Percentiles rank a stretch among this genome's conserved stretches.
phyloP scores from a whole-genome alignment of 169 alveolate species.

The Plasmodium cynomolgi region DNA sequence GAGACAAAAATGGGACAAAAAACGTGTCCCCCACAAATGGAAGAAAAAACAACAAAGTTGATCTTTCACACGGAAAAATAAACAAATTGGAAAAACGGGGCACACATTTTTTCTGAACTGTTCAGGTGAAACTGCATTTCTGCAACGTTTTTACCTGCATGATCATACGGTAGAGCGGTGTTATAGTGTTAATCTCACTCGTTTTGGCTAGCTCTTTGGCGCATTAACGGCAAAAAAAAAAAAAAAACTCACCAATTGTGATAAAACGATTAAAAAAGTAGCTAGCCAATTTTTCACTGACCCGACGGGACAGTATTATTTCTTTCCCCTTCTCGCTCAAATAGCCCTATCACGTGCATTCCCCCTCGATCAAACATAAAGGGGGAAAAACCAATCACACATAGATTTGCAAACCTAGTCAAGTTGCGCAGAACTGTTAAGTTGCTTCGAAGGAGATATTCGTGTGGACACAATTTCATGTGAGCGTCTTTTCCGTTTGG shows the following conservation, averaged over 20 bases:
- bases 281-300: neutral
- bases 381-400: neutral
- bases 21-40: neutral
- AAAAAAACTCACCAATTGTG: neutral
- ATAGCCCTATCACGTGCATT: neutral
- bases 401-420: neutral
- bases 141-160: neutral
- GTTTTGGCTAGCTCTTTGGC: neutral
- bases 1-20: neutral
- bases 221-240: neutral
- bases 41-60: neutral
- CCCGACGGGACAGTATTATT: neutral
- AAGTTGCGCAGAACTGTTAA: neutral
- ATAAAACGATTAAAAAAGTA: neutral
- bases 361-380: neutral
- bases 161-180: neutral
- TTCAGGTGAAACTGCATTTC: neutral
- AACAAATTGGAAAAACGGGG: neutral
- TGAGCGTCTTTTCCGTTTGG: neutral
- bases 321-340: neutral
- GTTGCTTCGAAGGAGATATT: neutral
- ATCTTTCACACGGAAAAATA: neutral
- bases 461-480: neutral
- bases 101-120: neutral
- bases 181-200: neutral